Percentiles rank a stretch among this genome's conserved stretches.
Evolutionary conservation across 1,139 yeast species (phyloP).

Genomic region (Blastobotrys malaysiensis): DNA sequence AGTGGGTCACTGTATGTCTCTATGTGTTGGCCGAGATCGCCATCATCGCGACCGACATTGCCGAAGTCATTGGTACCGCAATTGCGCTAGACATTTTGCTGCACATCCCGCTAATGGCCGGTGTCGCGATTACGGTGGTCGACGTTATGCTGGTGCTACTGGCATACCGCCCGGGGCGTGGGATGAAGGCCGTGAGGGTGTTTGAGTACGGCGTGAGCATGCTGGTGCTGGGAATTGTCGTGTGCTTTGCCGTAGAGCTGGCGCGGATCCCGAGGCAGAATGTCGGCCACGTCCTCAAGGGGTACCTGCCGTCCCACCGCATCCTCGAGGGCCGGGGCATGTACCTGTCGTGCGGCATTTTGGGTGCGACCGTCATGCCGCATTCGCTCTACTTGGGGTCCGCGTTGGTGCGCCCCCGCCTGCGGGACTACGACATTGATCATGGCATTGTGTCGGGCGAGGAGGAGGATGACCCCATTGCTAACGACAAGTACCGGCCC

Average conservation of each 20-base stretch:
- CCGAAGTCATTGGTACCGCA: slow-evolving; percentile 87
- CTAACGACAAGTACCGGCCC: slow-evolving; percentile 51
- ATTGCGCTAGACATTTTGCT: slow-evolving; percentile 69
- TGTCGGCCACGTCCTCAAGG: slow-evolving; percentile 54
- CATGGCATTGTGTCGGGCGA: slow-evolving; percentile 26
- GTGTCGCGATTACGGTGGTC: slow-evolving; percentile 63
- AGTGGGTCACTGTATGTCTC: slow-evolving; percentile 49
- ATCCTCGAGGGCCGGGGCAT: slow-evolving; percentile 61
- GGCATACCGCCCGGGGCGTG: slow-evolving; percentile 69
- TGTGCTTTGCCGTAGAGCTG: slow-evolving; percentile 67
- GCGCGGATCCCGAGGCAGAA: slow-evolving; percentile 47
- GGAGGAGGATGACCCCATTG: slow-evolving; percentile 32
- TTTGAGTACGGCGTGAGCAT: slow-evolving; percentile 65
- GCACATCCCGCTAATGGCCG: slow-evolving; percentile 69
- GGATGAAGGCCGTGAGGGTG: slow-evolving; percentile 55
- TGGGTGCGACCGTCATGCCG: slow-evolving; percentile 84
- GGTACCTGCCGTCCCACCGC: slow-evolving; percentile 61
- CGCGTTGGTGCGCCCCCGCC: slow-evolving; percentile 67
- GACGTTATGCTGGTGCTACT: slow-evolving; percentile 70
- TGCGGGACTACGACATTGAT: slow-evolving; percentile 50
- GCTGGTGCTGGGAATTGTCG: slow-evolving; percentile 62
- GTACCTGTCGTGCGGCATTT: slow-evolving; percentile 68
- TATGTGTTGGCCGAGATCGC: slow-evolving; percentile 76
- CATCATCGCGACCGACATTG: slow-evolving; percentile 77
- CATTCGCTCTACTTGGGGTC: slow-evolving; percentile 73